Conservation (phyloP, 140 eudicot genomes). For the Anethum foeniculum region DNA sequence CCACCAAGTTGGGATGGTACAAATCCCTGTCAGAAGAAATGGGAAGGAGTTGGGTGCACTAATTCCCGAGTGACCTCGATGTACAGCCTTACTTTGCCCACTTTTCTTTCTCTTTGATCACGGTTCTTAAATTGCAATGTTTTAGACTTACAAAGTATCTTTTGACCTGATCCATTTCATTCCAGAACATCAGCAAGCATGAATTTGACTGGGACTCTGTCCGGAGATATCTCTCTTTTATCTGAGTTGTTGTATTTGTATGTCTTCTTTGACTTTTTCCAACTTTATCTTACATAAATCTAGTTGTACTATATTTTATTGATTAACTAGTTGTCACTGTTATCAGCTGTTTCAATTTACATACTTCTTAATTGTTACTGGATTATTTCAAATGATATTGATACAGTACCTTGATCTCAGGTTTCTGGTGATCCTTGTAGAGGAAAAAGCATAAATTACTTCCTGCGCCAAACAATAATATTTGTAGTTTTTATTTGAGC, state of each 20-base stretch:
- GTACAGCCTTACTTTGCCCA: conserved; percentile 27
- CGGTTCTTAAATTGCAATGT: background rate
- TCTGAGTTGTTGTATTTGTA: conserved; percentile 63
- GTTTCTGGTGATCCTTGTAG: background rate
- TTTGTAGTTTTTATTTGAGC: background rate
- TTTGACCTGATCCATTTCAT: conserved; percentile 4
- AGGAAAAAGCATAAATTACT: background rate
- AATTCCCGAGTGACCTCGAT: conserved; percentile 57
- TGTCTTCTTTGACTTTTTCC: conserved; percentile 20
- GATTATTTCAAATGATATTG: background rate
- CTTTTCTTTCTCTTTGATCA: background rate
- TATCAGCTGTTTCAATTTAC: background rate
- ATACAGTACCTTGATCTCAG: background rate
- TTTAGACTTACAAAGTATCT: background rate
- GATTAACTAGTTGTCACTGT: background rate
- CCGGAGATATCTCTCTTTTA: conserved; percentile 46
- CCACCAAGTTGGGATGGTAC: too few species aligned
- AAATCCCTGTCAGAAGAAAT: too few species aligned
- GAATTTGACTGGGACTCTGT: conserved; percentile 42
- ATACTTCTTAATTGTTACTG: background rate
- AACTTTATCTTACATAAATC: background rate
- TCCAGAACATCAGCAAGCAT: conserved; percentile 60
- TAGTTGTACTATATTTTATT: background rate
- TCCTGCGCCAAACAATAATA: background rate
- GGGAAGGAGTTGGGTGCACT: conserved; percentile 44